Base-by-base conservation (phyloP, 2,329 filamentous ascomycete species). In the Colletotrichum acutatum region DNA sequence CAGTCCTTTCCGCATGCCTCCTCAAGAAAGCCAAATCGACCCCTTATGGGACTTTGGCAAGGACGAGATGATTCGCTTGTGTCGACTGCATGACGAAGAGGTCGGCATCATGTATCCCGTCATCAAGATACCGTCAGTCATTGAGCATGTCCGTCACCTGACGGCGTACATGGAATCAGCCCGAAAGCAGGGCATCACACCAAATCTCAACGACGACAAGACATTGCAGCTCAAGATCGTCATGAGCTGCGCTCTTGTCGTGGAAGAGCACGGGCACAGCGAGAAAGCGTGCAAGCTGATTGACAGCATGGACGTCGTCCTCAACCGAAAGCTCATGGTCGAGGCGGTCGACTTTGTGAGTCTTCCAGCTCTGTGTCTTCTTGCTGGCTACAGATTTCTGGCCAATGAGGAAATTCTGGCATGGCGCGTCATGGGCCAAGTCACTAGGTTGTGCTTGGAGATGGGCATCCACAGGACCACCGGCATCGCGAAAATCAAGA, bases 41-140 rank as follows among this genome's bases (percentile, higher is more conserved):
- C 95, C 95, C 0, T 89, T 98, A 32, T 95, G 95, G 90, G 87
- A 91, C 8, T 89, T 97, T 61, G 89, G 90, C 66, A 92, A 92
- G 78, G 91, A 95, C 46, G 95, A 98, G 79, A 94, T 97, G 78
- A 82, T 96, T 24, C 90, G 94, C 1, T 84, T 98, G 16, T 94
- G 94, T 76, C 88, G 90, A 16, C 86, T 97, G 0, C 96, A 97
- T 79, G 94, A 97, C 76, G 95, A 98, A 77, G 95, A 98, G 80
- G 92, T 97, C 78, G 94, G 94, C 56, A 90, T 96, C 78, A 97
- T 98, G 94, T 98, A 97, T 80, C 96, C 96, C 0, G 90, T 98
- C 4, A 82, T 97, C 59, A 90, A 94, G 76, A 93, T 97, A 46
- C 90, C 93, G 54, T 87, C 88, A 54, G 85, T 97, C 52, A 91